A percentile compares a stretch with the other conserved stretches of the same genome.
Evolutionary conservation across 768 basidiomycete species (phyloP).

Genomic region (Zangia roseola): DNA sequence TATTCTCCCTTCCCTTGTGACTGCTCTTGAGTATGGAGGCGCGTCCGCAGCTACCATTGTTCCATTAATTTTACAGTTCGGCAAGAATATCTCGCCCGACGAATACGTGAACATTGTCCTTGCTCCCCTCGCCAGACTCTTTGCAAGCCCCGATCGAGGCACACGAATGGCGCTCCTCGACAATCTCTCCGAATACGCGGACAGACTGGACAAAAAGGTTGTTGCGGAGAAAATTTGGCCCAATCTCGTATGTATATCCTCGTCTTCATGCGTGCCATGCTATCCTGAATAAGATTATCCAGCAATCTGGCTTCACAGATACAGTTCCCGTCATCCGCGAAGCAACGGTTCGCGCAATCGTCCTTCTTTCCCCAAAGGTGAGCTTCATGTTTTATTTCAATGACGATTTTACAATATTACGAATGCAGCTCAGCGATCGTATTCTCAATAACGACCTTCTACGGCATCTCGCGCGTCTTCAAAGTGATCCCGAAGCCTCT

Average conservation of each 20-base stretch:
- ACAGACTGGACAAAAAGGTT: slow-evolving; percentile 81
- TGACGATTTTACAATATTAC: slow-evolving; percentile 1
- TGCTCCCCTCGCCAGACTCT: slow-evolving; percentile 80
- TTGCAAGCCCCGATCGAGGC: slow-evolving; percentile 86
- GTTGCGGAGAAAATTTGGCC: slow-evolving; percentile 93
- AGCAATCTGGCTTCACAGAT: slow-evolving; percentile 97
- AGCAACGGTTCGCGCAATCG: slow-evolving; percentile 88
- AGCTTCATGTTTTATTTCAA: not conserved
- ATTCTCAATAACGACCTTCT: slow-evolving; percentile 96
- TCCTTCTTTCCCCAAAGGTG: slow-evolving; percentile 82
- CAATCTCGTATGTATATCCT: slow-evolving; percentile 58
- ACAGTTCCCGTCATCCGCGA: slow-evolving; percentile 93
- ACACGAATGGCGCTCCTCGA: slow-evolving; percentile 94
- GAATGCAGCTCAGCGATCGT: slow-evolving; percentile 74
- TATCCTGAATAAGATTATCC: not conserved
- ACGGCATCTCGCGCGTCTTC: slow-evolving; percentile 88
- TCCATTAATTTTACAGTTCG: slow-evolving; percentile 81
- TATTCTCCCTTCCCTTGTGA: slow-evolving; percentile 83
- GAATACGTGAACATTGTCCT: slow-evolving; percentile 72
- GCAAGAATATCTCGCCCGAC: slow-evolving; percentile 63
- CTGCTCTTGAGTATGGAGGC: slow-evolving; percentile 77
- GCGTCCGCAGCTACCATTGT: slow-evolving; percentile 74
- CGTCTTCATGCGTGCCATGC: no score
- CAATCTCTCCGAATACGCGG: slow-evolving; percentile 77
- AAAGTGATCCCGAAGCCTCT: slow-evolving; percentile 89